Evolutionary conservation across 257 asterid genomes (phyloP), one percentile per base, ranked within the genome.

Genomic region (Handroanthus guayacan): DNA sequence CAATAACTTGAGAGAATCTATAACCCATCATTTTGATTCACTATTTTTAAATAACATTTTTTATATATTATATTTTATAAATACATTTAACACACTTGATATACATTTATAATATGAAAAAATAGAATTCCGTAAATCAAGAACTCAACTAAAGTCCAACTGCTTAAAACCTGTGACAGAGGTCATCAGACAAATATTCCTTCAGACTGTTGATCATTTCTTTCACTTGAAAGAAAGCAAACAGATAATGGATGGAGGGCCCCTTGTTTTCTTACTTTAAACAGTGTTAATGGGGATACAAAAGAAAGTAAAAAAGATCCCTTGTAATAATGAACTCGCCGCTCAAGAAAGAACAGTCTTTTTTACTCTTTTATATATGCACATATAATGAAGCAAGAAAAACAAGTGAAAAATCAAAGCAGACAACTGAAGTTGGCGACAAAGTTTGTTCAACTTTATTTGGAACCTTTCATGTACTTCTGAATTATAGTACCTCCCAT

Each of bases 241-340:
- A 51, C 38, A 64, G 25, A 69, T 65, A 66, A 45, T 75, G 82
- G 86, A 68, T 43, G 83, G 88, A 69, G 90, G 96, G 92, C 61
- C 57, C 91, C 89, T 65, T n/a, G 25, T 60, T 61, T 73, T 72
- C 54, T 41, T 37, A 17, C 76, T 71, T 84, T 48, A 78, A 77
- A 76, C 86, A 84, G 83, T 74, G 70, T 65, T 83, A 78, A 76
- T 80, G 89, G 87, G 79, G 71, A 55, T 69, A 51, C 2, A 51
- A 51, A 9, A 14, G 55, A 5, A 51, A 20, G 44, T 36, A 74
- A 50, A 45, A 80, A 78, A 68, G 62, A 64, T 62, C 79, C 84
- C 71, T 37, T 39, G 87, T 85, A 87, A 91, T 91, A 14, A 89
- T 89, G 82, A 84, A 80, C 91, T 60, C 89, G 97, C 97, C 94